Conservation (phyloP, 2,329 filamentous ascomycete species). For the Cladophialophora exuberans region DNA sequence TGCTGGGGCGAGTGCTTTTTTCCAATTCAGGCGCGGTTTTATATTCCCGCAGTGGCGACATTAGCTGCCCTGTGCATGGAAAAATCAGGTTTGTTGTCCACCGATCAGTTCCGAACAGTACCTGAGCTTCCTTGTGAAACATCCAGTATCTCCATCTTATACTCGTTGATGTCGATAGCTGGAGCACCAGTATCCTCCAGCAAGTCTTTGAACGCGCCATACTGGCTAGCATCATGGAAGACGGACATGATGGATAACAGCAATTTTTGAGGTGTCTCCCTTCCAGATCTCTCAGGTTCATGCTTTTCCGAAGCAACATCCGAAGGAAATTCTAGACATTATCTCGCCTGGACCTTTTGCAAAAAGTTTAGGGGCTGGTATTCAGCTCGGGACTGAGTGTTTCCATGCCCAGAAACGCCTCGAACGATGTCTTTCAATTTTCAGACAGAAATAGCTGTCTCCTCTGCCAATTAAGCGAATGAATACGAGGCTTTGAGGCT, state of each 20-base stretch:
- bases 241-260: conserved; percentile 1
- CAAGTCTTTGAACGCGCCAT: conserved; percentile 12
- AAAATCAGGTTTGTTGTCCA: neutral
- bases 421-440: neutral
- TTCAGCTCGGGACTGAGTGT: neutral
- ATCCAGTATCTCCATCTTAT: conserved; percentile 9
- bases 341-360: neutral
- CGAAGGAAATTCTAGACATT: too few relatives aligned
- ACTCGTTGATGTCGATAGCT: neutral
- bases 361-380: neutral
- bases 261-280: neutral
- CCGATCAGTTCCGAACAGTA: neutral
- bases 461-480: neutral
- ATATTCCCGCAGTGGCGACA: neutral
- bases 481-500: neutral
- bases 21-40: conserved; percentile 1
- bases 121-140: neutral
- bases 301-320: too few relatives aligned
- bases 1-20: neutral
- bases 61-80: conserved; percentile 4
- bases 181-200: conserved; percentile 6
- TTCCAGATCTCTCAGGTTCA: neutral
- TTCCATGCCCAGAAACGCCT: neutral
- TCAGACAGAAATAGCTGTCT: conserved; percentile 1
- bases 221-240: conserved; percentile 1